These are phyloP conservation scores for Pelargonium fulgidum DNA, from an alignment of 441 rosid genomes.

Conservation along the genomic window DNA sequence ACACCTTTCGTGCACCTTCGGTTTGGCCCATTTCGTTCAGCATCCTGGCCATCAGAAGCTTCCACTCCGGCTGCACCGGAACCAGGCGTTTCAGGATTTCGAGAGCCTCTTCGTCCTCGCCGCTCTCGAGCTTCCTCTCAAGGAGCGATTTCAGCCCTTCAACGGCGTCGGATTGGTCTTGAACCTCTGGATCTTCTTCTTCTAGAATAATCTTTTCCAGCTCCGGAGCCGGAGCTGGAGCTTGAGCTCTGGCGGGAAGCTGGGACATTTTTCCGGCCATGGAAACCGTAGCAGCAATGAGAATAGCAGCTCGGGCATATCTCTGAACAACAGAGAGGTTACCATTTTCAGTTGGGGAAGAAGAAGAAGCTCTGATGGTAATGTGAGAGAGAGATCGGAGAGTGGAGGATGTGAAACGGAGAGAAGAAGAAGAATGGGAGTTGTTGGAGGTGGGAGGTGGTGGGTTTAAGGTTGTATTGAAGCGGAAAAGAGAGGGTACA, in stretches of 20 bases:
- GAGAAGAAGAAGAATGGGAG: slow-evolving; percentile 4
- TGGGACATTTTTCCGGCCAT: slow-evolving; percentile 36
- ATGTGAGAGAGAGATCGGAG: slow-evolving; percentile 16
- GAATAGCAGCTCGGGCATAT: slow-evolving; percentile 41
- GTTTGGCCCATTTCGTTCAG: slow-evolving; percentile 49
- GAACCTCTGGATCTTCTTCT: slow-evolving; percentile 17
- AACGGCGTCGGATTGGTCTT: slow-evolving; percentile 34
- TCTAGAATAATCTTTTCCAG: slow-evolving; percentile 27
- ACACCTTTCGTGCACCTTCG: slow-evolving; percentile 59
- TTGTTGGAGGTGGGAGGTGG: slow-evolving; percentile 2
- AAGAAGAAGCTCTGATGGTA: slow-evolving; percentile 24
- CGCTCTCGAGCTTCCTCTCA: slow-evolving; percentile 64
- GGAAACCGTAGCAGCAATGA: slow-evolving; percentile 42
- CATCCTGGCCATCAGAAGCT: slow-evolving; percentile 66
- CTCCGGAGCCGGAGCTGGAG: slow-evolving; percentile 26
- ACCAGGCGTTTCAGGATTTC: slow-evolving; percentile 41
- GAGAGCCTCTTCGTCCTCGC: slow-evolving; percentile 69
- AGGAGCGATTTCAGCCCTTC: slow-evolving; percentile 52
- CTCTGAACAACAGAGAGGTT: slow-evolving; percentile 22
- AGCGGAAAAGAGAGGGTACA: slow-evolving; percentile 25
- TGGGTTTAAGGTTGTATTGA: slow-evolving; percentile 23
- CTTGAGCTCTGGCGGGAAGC: slow-evolving; percentile 47
- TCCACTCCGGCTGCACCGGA: slow-evolving; percentile 69
- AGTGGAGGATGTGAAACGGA: slow-evolving; percentile 11
- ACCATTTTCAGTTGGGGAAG: slow-evolving; percentile 19